Evolutionary conservation across 139 green algal species (phyloP).

Genomic region (Zygnema circumcarinatum): DNA sequence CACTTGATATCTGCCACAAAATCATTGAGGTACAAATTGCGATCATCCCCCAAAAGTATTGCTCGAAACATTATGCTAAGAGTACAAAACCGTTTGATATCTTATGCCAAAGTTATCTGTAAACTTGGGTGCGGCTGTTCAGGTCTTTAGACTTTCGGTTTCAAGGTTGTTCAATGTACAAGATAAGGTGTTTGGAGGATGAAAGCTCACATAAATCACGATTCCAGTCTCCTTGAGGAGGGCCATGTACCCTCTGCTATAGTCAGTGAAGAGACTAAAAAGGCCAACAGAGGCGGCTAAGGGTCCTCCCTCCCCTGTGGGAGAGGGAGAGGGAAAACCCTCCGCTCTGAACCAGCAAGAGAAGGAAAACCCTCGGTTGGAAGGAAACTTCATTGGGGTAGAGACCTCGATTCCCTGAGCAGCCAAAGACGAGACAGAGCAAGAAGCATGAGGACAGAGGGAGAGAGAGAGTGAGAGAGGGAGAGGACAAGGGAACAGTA

Average conservation of each 20-base stretch:
- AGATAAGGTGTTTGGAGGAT: too few relatives aligned
- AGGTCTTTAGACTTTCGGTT: too few relatives aligned
- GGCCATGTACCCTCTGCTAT: conserved; percentile 9
- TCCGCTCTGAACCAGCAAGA: conserved; percentile 44
- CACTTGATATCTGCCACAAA: neutral
- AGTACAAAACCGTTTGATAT: too few relatives aligned
- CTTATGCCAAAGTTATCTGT: too few relatives aligned
- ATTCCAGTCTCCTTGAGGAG: too few relatives aligned
- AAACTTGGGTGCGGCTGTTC: too few relatives aligned
- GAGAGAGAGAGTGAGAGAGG: neutral
- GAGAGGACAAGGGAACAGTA: too few relatives aligned
- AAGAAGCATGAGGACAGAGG: neutral
- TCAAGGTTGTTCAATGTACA: too few relatives aligned
- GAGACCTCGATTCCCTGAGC: conserved; percentile 22
- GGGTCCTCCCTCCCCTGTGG: neutral
- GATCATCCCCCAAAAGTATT: too few relatives aligned
- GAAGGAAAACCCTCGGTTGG: conserved; percentile 28
- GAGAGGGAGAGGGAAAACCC: neutral
- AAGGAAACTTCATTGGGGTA: neutral
- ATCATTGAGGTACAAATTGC: too few relatives aligned
- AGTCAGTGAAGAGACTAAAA: conserved; percentile 43
- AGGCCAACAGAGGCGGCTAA: conserved; percentile 21
- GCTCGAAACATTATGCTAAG: too few relatives aligned
- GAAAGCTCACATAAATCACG: too few relatives aligned
- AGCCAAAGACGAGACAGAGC: neutral